Evolutionary conservation across 2,329 filamentous ascomycete species (phyloP).

Genomic region (Ophiosphaerella herpotricha): DNA sequence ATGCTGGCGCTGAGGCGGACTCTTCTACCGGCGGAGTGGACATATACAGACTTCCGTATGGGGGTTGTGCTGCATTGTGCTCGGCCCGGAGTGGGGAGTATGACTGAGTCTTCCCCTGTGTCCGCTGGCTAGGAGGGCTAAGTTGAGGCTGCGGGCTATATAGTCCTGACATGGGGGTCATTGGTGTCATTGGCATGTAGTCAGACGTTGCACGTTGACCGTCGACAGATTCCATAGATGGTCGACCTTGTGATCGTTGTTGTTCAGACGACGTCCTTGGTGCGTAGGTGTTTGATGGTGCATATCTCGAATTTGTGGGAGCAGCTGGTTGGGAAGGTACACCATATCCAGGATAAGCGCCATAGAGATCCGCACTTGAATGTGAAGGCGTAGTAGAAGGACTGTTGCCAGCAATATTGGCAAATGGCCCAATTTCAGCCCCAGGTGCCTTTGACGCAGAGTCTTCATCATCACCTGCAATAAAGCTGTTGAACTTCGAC

Average conservation of each 20-base stretch:
- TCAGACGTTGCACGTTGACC: slow-evolving; percentile 35
- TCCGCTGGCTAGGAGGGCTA: slow-evolving; percentile 31
- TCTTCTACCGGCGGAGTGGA: slow-evolving; percentile 32
- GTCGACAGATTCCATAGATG: slow-evolving; percentile 45
- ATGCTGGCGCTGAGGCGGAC: slow-evolving; percentile 23
- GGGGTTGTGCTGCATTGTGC: slow-evolving; percentile 22
- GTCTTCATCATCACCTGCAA: slow-evolving; percentile 85
- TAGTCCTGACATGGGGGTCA: slow-evolving; percentile 24
- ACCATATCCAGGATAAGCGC: slow-evolving; percentile 64
- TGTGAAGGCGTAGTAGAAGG: slow-evolving; percentile 60
- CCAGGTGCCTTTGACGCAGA: slow-evolving; percentile 62
- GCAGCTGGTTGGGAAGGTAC: slow-evolving; percentile 27
- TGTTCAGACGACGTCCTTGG: slow-evolving; percentile 59
- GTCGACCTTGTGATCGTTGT: slow-evolving; percentile 46
- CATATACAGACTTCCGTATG: slow-evolving; percentile 38
- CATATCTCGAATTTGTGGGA: slow-evolving; percentile 46
- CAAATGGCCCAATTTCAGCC: slow-evolving; percentile 73
- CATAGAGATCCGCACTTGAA: slow-evolving; percentile 75
- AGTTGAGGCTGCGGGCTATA: slow-evolving; percentile 40
- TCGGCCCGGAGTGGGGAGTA: slow-evolving; percentile 41
- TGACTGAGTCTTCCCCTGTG: slow-evolving; percentile 33
- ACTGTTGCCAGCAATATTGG: slow-evolving; percentile 72
- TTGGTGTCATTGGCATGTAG: slow-evolving; percentile 34
- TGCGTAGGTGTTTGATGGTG: slow-evolving; percentile 47
- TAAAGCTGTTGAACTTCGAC: slow-evolving; percentile 94